Evolutionary conservation across 768 basidiomycete genomes (phyloP).

Genomic region (Podaxis sp.): DNA sequence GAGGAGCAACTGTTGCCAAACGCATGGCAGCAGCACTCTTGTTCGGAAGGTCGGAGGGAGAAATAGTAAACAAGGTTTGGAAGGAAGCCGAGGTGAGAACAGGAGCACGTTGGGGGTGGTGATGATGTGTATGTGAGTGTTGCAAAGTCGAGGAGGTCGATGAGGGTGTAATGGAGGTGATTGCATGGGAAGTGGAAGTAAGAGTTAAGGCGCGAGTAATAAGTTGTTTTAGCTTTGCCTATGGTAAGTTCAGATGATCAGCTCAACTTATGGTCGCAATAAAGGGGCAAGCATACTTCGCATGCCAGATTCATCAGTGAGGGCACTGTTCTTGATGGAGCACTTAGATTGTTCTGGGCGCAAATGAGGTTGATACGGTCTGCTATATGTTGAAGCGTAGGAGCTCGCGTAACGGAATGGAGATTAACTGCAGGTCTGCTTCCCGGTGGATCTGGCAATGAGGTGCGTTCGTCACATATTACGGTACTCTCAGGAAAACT

Average conservation of each 20-base stretch:
- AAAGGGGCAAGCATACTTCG: slow-evolving; percentile 50
- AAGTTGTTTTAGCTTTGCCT: slow-evolving; percentile 84
- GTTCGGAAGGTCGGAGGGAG: slow-evolving; percentile 78
- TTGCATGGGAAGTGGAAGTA: slow-evolving; percentile 73
- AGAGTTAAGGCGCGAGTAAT: slow-evolving; percentile 79
- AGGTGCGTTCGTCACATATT: background rate
- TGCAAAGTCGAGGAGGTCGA: slow-evolving; percentile 30
- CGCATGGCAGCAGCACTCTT: slow-evolving; percentile 77
- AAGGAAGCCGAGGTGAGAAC: slow-evolving; percentile 71
- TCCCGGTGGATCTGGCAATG: slow-evolving; percentile 59
- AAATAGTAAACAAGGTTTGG: slow-evolving; percentile 74
- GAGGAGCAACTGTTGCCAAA: slow-evolving; percentile 42
- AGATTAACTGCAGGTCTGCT: slow-evolving; percentile 71
- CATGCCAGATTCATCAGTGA: slow-evolving; percentile 75
- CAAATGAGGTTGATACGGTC: slow-evolving; percentile 82
- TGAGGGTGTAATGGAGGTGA: slow-evolving; percentile 72
- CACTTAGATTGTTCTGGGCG: slow-evolving; percentile 68
- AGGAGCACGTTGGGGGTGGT: slow-evolving; percentile 36
- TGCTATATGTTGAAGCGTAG: slow-evolving; percentile 73
- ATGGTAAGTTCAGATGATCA: background rate
- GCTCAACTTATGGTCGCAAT: background rate
- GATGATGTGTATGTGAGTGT: slow-evolving; percentile 28
- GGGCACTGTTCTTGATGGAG: slow-evolving; percentile 63
- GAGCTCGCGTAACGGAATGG: slow-evolving; percentile 70
- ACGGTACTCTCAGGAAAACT: background rate